Percentiles rank a stretch among this genome's conserved stretches.
Conservation (phyloP, 139 green algal species). For the Pleodorina starrii region DNA sequence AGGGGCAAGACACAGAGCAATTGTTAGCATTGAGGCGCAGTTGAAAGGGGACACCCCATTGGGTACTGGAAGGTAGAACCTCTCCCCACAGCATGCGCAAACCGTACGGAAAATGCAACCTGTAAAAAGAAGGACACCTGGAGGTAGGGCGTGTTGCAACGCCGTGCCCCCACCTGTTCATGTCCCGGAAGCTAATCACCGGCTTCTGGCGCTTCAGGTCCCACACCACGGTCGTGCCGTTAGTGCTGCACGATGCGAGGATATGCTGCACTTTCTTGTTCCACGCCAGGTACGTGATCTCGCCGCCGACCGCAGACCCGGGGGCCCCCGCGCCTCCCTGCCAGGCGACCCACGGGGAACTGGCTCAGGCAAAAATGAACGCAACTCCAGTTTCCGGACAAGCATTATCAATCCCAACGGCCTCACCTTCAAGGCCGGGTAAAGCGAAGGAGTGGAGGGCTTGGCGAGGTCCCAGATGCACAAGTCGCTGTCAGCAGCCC, state of each 20-base stretch:
- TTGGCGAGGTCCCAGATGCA: slow-evolving; percentile 97
- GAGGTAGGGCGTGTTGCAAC: too few relatives aligned
- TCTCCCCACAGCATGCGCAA: too few relatives aligned
- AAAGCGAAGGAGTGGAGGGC: slow-evolving; percentile 80
- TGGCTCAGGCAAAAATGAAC: neutral
- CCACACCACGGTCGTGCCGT: slow-evolving; percentile 90
- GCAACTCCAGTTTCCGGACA: neutral
- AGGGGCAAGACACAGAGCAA: too few relatives aligned
- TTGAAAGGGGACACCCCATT: too few relatives aligned
- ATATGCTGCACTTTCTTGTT: slow-evolving; percentile 98
- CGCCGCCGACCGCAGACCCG: slow-evolving; percentile 54
- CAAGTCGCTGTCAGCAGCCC: slow-evolving; percentile 92
- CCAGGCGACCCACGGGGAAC: neutral
- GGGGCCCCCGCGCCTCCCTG: slow-evolving; percentile 56
- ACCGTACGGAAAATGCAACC: too few relatives aligned
- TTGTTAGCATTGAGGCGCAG: too few relatives aligned
- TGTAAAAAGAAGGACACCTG: too few relatives aligned
- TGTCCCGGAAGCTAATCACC: slow-evolving; percentile 90
- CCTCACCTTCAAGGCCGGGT: slow-evolving; percentile 68
- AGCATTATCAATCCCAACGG: neutral
- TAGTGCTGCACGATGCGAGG: slow-evolving; percentile 84
- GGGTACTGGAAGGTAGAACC: too few relatives aligned
- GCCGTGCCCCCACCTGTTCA: slow-evolving; percentile 72
- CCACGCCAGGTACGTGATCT: slow-evolving; percentile 93
- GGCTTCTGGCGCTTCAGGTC: slow-evolving; percentile 96